A percentile compares a stretch with the other conserved stretches of the same genome.
Evolutionary conservation across 176 grass and related monocot genomes (phyloP).

Genomic region (Ananas comosus): DNA sequence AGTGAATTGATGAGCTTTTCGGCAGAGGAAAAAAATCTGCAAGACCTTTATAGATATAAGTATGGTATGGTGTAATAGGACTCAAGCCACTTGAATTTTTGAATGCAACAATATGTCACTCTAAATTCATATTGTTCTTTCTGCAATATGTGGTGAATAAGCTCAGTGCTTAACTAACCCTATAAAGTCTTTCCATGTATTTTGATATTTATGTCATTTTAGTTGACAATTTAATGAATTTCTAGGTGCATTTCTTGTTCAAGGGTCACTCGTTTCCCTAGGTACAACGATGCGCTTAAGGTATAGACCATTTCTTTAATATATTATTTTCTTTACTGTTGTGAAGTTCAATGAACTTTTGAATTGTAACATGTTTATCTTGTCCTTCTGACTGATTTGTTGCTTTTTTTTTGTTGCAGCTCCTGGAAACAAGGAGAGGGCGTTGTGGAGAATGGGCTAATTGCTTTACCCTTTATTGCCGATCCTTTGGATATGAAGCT

Average conservation of each 20-base stretch:
- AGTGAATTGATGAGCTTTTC: too few species aligned
- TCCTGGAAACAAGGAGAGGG: constrained; percentile 84
- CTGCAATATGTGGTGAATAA: too few species aligned
- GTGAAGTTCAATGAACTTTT: neutral
- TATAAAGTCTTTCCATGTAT: too few species aligned
- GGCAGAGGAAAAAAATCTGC: neutral
- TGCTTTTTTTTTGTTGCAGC: constrained; percentile 38
- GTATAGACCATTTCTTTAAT: constrained; percentile 29
- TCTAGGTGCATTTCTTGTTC: constrained; percentile 78
- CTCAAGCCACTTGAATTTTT: too few species aligned
- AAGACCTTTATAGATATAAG: neutral
- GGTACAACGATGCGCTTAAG: constrained; percentile 84
- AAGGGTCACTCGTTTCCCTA: constrained; percentile 73
- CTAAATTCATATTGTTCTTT: too few species aligned
- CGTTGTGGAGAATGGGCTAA: constrained; percentile 99
- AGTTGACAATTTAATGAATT: constrained; percentile 4
- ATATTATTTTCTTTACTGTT: neutral
- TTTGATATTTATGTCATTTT: neutral
- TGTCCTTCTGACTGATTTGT: neutral
- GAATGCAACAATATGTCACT: too few species aligned
- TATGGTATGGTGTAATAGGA: too few species aligned
- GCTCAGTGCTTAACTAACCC: too few species aligned
- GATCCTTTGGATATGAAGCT: constrained; percentile 87
- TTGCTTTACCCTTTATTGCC: constrained; percentile 94
- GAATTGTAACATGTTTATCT: too few species aligned